Percentiles rank a stretch among this genome's conserved stretches.
Evolutionary conservation across 78 protist species (phyloP).

Genomic region (Parvularia atlantis): DNA sequence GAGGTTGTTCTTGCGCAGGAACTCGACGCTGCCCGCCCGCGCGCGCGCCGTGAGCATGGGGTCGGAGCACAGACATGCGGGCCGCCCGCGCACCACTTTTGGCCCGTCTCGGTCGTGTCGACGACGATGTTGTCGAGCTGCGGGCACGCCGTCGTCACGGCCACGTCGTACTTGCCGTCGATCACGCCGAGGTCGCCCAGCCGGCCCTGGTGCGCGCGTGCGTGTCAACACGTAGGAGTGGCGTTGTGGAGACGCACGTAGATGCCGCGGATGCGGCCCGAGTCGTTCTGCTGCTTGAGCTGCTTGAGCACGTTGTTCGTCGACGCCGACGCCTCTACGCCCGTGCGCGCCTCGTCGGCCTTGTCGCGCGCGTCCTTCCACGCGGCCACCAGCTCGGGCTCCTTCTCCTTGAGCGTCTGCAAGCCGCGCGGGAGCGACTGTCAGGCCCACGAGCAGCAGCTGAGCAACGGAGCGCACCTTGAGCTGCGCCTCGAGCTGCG

Average conservation of each 20-base stretch:
- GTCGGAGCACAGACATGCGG: too few relatives aligned
- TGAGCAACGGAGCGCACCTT: too few relatives aligned
- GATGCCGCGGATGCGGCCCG: too few relatives aligned
- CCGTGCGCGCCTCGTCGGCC: constrained; percentile 17
- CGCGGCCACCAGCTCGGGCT: neutral
- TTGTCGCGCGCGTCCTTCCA: neutral
- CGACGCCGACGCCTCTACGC: neutral
- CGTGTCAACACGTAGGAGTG: too few relatives aligned
- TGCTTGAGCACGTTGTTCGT: constrained; percentile 23
- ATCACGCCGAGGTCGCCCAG: constrained; percentile 94
- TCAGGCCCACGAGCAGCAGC: neutral
- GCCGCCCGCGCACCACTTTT: constrained; percentile 29
- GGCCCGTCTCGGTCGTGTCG: constrained; percentile 64
- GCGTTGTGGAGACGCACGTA: too few relatives aligned
- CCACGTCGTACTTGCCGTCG: constrained; percentile 82
- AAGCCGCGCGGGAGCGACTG: neutral
- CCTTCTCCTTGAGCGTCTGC: neutral
- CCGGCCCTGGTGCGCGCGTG: constrained; percentile 83
- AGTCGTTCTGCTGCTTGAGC: constrained; percentile 31
- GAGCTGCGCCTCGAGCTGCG: constrained; percentile 18
- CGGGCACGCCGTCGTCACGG: constrained; percentile 80
- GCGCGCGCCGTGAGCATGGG: too few relatives aligned
- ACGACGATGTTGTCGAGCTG: constrained; percentile 82
- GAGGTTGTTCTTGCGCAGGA: constrained; percentile 41
- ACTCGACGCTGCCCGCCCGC: too few relatives aligned